A percentile compares a stretch with the other conserved stretches of the same genome.
phyloP scores from a whole-genome alignment of 306 rosid genomes.

The Hippophae gyantsensis region DNA sequence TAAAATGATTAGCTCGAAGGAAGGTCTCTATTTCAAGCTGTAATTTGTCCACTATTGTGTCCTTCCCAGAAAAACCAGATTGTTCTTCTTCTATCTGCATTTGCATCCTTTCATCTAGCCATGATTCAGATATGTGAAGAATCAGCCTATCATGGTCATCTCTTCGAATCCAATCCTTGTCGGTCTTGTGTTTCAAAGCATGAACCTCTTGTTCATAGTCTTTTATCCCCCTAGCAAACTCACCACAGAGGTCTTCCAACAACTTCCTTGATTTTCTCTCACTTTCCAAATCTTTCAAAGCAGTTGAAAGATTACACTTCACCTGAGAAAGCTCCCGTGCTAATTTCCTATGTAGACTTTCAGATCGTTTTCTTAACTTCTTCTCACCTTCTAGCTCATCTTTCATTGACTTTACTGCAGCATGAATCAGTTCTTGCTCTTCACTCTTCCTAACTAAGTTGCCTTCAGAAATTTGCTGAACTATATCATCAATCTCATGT shows the following conservation, averaged over 20 bases:
- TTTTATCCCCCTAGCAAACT: slow-evolving; percentile 73
- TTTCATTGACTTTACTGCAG: slow-evolving; percentile 77
- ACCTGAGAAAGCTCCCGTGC: slow-evolving; percentile 78
- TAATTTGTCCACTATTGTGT: slow-evolving; percentile 66
- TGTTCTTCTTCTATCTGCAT: slow-evolving; percentile 70
- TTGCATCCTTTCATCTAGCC: slow-evolving; percentile 94
- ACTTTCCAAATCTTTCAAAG: slow-evolving; percentile 54
- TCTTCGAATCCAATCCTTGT: slow-evolving; percentile 43
- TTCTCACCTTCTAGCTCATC: slow-evolving; percentile 89
- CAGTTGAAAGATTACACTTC: slow-evolving; percentile 47
- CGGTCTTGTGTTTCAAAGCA: slow-evolving; percentile 55
- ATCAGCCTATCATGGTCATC: slow-evolving; percentile 56
- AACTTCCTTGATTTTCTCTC: slow-evolving; percentile 60
- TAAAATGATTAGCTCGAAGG: slow-evolving; percentile 51
- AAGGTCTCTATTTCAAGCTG: slow-evolving; percentile 83
- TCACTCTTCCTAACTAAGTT: slow-evolving; percentile 69
- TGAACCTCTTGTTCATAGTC: slow-evolving; percentile 75
- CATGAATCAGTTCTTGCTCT: slow-evolving; percentile 80
- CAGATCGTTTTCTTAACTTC: slow-evolving; percentile 77
- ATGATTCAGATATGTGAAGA: slow-evolving; percentile 92
- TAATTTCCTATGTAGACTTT: slow-evolving; percentile 84
- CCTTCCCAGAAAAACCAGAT: slow-evolving; percentile 30
- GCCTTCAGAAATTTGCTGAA: slow-evolving; percentile 86
- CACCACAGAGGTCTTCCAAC: slow-evolving; percentile 78
- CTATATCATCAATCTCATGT: slow-evolving; percentile 63